Evolutionary conservation across 176 grass and related monocot species (phyloP).

Genomic region (Aegilops bicornis): DNA sequence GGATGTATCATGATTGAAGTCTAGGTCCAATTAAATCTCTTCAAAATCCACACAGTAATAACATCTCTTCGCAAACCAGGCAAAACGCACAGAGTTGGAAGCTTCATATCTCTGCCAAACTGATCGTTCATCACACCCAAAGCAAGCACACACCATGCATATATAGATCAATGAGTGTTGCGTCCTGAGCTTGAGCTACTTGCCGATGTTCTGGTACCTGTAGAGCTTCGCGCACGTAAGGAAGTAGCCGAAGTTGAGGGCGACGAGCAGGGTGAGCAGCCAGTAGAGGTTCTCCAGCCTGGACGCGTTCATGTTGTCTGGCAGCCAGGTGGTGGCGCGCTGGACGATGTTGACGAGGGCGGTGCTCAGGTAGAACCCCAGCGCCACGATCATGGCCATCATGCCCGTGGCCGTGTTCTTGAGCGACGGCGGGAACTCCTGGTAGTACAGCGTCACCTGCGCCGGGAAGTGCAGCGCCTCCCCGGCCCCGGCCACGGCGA

Average conservation of each 20-base stretch:
- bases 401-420: constrained; percentile 74
- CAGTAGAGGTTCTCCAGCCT: constrained; percentile 68
- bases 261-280: constrained; percentile 42
- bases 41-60: no score
- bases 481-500: constrained; percentile 42
- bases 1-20: no score
- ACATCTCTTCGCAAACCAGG: no score
- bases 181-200: neutral
- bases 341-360: constrained; percentile 48
- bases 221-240: constrained; percentile 64
- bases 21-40: no score
- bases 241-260: constrained; percentile 70
- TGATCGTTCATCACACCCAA: neutral
- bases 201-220: constrained; percentile 46
- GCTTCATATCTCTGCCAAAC: no score
- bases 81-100: no score
- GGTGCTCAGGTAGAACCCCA: constrained; percentile 83
- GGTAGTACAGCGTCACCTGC: constrained; percentile 67
- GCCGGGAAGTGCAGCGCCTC: constrained; percentile 69
- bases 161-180: neutral
- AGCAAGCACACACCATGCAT: neutral
- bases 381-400: constrained; percentile 46
- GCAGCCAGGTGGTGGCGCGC: constrained; percentile 57
- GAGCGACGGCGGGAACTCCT: constrained; percentile 67
- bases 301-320: constrained; percentile 75